phyloP scores from a whole-genome alignment of 495 filamentous ascomycete genomes.

The Lophiostoma macrostomum region DNA sequence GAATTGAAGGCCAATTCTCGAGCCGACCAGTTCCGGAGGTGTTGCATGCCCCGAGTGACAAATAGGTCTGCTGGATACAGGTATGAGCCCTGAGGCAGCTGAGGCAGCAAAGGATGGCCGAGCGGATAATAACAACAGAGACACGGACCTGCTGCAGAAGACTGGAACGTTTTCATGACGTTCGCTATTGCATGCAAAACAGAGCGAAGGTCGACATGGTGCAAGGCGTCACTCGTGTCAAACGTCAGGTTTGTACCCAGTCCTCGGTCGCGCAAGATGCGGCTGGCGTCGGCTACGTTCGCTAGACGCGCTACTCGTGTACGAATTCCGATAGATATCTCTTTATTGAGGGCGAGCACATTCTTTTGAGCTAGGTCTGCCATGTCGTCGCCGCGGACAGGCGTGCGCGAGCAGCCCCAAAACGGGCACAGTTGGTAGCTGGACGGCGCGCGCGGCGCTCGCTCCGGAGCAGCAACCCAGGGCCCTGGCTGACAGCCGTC shows the following conservation, averaged over 20 bases:
- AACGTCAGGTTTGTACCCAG: not conserved
- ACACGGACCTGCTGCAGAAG: conserved; percentile 9
- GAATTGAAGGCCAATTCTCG: not conserved
- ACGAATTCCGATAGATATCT: too few species aligned
- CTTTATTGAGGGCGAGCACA: too few species aligned
- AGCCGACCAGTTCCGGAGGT: not conserved
- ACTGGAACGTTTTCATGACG: conserved; percentile 18
- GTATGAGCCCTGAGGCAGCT: not conserved
- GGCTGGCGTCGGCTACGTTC: too few species aligned
- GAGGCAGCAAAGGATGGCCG: conserved; percentile 2
- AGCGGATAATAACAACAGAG: conserved; percentile 14
- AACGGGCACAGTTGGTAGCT: not conserved
- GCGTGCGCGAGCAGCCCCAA: not conserved
- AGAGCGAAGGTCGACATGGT: not conserved
- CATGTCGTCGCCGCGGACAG: too few species aligned
- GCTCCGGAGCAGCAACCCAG: not conserved
- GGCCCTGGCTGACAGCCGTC: not conserved
- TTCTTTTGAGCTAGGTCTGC: too few species aligned
- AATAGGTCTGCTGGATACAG: conserved; percentile 7
- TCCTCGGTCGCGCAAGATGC: conserved; percentile 4
- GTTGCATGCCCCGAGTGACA: conserved; percentile 21
- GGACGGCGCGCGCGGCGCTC: not conserved
- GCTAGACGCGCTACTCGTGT: too few species aligned
- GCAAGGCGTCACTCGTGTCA: not conserved
- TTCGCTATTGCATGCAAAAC: conserved; percentile 6